Percentiles rank a stretch among this genome's conserved stretches.
These are phyloP conservation scores for Thuja plicata DNA, from an alignment of 83 land plant species.

Conservation along the genomic window DNA sequence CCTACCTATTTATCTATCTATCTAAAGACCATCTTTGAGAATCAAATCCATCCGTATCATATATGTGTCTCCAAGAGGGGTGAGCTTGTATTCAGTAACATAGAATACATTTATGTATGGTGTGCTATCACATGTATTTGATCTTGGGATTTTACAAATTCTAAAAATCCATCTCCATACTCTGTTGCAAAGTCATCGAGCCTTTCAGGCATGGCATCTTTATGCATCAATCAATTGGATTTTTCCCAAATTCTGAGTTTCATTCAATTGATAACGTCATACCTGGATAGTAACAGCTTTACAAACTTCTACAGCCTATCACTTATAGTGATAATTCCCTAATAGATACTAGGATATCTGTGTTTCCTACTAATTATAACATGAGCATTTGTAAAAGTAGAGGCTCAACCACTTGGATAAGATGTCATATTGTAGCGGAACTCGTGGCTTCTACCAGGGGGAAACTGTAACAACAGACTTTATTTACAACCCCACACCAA, in stretches of 20 bases:
- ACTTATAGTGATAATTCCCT: neutral
- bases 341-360: neutral
- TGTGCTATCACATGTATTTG: no score
- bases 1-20: no score
- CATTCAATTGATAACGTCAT: neutral
- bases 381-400: neutral
- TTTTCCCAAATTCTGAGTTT: neutral
- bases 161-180: neutral
- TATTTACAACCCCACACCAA: neutral
- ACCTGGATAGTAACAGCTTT: neutral
- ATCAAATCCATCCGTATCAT: no score
- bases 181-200: neutral
- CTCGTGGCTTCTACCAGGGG: neutral
- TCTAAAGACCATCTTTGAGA: no score
- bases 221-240: neutral
- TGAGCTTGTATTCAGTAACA: no score
- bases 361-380: neutral
- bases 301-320: neutral
- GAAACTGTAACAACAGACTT: neutral
- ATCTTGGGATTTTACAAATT: neutral
- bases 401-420: neutral
- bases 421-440: neutral
- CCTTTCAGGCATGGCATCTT: neutral
- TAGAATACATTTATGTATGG: no score
- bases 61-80: no score